Percentiles rank a stretch among this genome's conserved stretches.
phyloP scores from a whole-genome alignment of 768 basidiomycete genomes.

The Lentinula raphanica region DNA sequence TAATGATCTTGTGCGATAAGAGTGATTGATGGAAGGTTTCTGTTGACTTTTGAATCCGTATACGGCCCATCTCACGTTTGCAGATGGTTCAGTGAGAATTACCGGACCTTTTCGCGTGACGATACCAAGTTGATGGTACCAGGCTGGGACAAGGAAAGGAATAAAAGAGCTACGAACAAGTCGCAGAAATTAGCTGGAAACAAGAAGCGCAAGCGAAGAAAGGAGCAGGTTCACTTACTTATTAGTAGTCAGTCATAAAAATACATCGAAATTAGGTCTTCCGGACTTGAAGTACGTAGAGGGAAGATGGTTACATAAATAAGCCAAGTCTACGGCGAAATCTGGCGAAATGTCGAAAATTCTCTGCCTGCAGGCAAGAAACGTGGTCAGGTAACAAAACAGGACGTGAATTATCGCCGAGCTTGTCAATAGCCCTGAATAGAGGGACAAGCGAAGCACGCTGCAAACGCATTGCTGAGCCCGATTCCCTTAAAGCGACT shows the following conservation, averaged over 20 bases:
- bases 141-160: background rate
- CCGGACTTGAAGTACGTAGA: constrained; percentile 13
- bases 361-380: constrained; percentile 71
- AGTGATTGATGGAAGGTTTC: constrained; percentile 45
- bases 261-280: constrained; percentile 1
- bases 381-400: constrained; percentile 64
- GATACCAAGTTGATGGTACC: background rate
- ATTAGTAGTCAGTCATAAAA: background rate
- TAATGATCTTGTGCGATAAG: constrained; percentile 37
- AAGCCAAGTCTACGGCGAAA: constrained; percentile 25
- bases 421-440: constrained; percentile 28
- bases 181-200: background rate
- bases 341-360: constrained; percentile 28
- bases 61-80: constrained; percentile 6
- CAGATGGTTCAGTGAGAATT: background rate
- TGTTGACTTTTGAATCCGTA: constrained; percentile 8
- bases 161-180: background rate
- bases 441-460: constrained; percentile 51
- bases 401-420: constrained; percentile 41
- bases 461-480: constrained; percentile 39
- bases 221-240: background rate
- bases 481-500: constrained; percentile 44
- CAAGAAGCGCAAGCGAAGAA: constrained; percentile 1
- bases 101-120: background rate
- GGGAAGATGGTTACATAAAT: constrained; percentile 40